These are phyloP conservation scores for Taiozyma onychis DNA, from an alignment of 1,139 yeast genomes.

Conservation along the genomic window DNA sequence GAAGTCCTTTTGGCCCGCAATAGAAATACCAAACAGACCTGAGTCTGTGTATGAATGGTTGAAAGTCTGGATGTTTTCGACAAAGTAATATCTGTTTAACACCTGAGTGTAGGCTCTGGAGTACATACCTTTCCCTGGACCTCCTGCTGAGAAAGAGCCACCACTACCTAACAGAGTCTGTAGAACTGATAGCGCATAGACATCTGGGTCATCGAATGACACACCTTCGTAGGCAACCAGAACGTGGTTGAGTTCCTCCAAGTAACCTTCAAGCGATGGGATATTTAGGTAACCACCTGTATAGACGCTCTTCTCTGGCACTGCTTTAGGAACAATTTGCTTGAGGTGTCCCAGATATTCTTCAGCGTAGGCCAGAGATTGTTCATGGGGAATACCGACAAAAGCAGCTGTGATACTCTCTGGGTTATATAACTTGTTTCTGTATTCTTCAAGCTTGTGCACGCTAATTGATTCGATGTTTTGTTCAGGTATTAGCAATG, in stretches of 20 bases:
- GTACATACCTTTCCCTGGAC: conserved; percentile 99
- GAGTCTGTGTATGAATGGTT: conserved; percentile 88
- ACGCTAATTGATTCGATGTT: conserved; percentile 51
- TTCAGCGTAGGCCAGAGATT: conserved; percentile 61
- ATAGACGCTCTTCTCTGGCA: conserved; percentile 49
- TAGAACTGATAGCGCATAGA: conserved; percentile 84
- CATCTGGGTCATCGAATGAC: conserved; percentile 78
- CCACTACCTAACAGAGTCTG: conserved; percentile 97
- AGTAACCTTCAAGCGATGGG: conserved; percentile 67
- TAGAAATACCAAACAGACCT: conserved; percentile 86
- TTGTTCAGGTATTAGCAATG: conserved; percentile 76
- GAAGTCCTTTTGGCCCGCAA: conserved; percentile 81
- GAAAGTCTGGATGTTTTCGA: conserved; percentile 84
- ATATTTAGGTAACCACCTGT: conserved; percentile 73
- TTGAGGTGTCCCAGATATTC: conserved; percentile 62
- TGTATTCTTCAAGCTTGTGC: conserved; percentile 53
- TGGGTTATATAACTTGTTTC: conserved; percentile 68
- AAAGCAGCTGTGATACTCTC: conserved; percentile 81
- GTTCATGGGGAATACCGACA: conserved; percentile 74
- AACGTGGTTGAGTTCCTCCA: conserved; percentile 81
- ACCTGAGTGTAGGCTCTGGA: conserved; percentile 90
- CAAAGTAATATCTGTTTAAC: conserved; percentile 83
- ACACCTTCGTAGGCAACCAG: conserved; percentile 88
- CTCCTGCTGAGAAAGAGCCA: conserved; percentile 97
- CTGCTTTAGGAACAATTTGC: conserved; percentile 27